A percentile compares a stretch with the other conserved stretches of the same genome.
Conservation (phyloP, 2,329 filamentous ascomycete genomes). For the Apiospora rasikravindrae region DNA sequence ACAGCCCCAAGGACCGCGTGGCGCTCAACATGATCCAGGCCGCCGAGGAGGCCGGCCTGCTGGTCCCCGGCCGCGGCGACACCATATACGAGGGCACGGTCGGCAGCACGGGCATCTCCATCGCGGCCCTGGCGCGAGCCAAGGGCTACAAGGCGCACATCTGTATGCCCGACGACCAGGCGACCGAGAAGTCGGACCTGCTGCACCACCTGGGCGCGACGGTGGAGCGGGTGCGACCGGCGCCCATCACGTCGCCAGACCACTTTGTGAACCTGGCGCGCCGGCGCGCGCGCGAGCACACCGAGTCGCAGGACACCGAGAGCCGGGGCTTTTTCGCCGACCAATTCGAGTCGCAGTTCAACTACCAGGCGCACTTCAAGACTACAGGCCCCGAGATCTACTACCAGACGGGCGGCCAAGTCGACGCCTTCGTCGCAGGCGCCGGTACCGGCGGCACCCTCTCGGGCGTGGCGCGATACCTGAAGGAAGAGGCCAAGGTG, state of each 20-base stretch:
- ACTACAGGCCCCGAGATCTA: constrained; percentile 91
- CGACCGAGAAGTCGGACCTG: constrained; percentile 85
- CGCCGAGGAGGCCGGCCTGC: constrained; percentile 78
- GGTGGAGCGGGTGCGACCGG: constrained; percentile 90
- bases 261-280: constrained; percentile 96
- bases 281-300: constrained; percentile 76
- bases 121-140: constrained; percentile 87
- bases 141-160: constrained; percentile 92
- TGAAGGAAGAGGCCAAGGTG: constrained; percentile 73
- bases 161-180: constrained; percentile 95
- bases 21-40: constrained; percentile 85
- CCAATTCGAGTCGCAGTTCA: constrained; percentile 91
- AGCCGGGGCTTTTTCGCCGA: constrained; percentile 92
- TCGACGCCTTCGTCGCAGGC: constrained; percentile 91
- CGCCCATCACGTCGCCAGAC: constrained; percentile 88
- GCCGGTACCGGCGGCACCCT: constrained; percentile 95
- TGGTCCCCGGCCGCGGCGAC: constrained; percentile 83
- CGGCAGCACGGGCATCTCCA: constrained; percentile 92
- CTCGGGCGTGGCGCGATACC: constrained; percentile 79
- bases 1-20: constrained; percentile 93
- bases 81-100: constrained; percentile 98
- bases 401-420: constrained; percentile 71
- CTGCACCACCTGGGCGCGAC: constrained; percentile 87
- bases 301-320: constrained; percentile 56
- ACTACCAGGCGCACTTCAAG: constrained; percentile 82